Evolutionary conservation across 2,329 filamentous ascomycete species (phyloP).

Genomic region (Drechslerella dactyloides): DNA sequence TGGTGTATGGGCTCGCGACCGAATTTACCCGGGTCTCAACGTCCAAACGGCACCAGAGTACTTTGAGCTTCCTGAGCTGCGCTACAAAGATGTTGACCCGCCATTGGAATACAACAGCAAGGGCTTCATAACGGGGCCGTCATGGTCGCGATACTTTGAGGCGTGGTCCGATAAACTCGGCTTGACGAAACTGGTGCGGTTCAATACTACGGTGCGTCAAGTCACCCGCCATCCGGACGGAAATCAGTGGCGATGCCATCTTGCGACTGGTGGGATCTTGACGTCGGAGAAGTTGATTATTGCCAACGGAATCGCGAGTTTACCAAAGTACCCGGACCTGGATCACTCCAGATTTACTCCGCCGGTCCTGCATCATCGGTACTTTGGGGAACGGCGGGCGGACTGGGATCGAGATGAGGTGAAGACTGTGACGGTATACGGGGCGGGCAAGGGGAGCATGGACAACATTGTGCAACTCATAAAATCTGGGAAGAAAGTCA

Average conservation of each 20-base stretch:
- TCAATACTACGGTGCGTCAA: constrained; percentile 59
- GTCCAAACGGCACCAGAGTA: constrained; percentile 60
- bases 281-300: constrained; percentile 65
- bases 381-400: constrained; percentile 60
- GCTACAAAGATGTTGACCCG: constrained; percentile 52
- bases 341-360: constrained; percentile 62
- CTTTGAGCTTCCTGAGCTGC: constrained; percentile 59
- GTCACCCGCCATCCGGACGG: constrained; percentile 59
- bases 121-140: constrained; percentile 67
- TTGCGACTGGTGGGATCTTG: constrained; percentile 40
- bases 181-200: constrained; percentile 62
- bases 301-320: constrained; percentile 68
- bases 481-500: constrained; percentile 63
- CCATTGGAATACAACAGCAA: constrained; percentile 60
- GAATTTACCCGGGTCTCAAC: constrained; percentile 60
- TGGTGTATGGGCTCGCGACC: constrained; percentile 60
- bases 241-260: constrained; percentile 49
- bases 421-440: constrained; percentile 64
- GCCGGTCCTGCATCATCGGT: constrained; percentile 66
- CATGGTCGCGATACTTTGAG: constrained; percentile 66
- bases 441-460: constrained; percentile 69
- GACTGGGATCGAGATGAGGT: constrained; percentile 57
- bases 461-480: constrained; percentile 69
- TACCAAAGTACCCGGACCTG: constrained; percentile 65
- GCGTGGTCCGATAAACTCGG: constrained; percentile 65